Evolutionary conservation across 192 early-diverging fungal genomes (phyloP).

Genomic region (Geosiphon pyriformis): DNA sequence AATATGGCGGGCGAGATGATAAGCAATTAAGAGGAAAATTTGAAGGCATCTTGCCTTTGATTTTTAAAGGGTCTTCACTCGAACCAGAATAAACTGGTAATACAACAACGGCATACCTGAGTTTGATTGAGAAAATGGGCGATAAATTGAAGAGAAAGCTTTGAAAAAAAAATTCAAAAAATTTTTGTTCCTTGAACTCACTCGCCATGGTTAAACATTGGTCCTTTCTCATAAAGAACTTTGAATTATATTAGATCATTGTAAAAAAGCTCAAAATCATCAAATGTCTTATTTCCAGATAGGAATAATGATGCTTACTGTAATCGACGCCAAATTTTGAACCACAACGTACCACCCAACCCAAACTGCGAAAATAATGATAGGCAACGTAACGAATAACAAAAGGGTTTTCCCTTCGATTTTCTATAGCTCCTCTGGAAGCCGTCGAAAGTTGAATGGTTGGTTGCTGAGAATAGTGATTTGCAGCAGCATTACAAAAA

Average conservation of each 20-base stretch:
- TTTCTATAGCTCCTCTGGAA: neutral
- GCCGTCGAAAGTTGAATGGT: neutral
- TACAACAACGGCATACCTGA: constrained; percentile 23
- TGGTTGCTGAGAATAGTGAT: neutral
- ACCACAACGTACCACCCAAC: constrained; percentile 81
- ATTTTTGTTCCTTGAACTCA: constrained; percentile 33
- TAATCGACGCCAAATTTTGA: constrained; percentile 83
- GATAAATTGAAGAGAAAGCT: neutral
- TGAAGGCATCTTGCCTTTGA: neutral
- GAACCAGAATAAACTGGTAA: constrained; percentile 5
- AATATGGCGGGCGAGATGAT: constrained; percentile 23
- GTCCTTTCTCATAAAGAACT: constrained; percentile 55
- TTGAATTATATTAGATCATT: too few species aligned
- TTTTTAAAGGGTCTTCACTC: neutral
- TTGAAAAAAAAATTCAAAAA: too few species aligned
- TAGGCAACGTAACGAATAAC: constrained; percentile 69
- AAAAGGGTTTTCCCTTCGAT: constrained; percentile 43
- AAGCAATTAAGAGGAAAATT: too few species aligned
- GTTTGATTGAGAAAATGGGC: neutral
- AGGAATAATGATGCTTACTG: constrained; percentile 31
- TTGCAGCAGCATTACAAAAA: constrained; percentile 14
- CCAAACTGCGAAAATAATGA: constrained; percentile 72
- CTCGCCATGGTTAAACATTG: constrained; percentile 53
- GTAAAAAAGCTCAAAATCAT: neutral
- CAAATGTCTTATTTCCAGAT: neutral